Evolutionary conservation across 2,329 filamentous ascomycete genomes (phyloP).

Genomic region (Exophiala sp.): DNA sequence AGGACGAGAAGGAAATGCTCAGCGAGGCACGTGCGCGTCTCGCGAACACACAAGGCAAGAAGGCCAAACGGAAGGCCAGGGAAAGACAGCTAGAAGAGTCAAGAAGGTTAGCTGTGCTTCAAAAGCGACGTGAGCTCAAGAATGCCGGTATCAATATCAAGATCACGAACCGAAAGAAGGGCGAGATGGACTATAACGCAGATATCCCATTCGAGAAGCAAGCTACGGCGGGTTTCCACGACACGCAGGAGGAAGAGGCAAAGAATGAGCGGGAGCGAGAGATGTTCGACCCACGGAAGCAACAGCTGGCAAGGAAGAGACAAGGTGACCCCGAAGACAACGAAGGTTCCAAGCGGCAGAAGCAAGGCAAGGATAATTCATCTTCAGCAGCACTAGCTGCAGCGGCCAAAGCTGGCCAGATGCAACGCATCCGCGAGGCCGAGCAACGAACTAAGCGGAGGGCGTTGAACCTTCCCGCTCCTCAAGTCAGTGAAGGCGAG

Average conservation of each 20-base stretch:
- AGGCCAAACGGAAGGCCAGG: constrained; percentile 94
- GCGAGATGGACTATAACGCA: constrained; percentile 99
- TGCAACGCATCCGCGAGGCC: constrained; percentile 91
- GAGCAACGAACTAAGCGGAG: constrained; percentile 94
- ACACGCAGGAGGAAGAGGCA: constrained; percentile 77
- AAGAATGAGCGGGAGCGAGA: constrained; percentile 80
- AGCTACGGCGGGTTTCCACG: constrained; percentile 83
- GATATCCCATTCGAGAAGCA: constrained; percentile 98
- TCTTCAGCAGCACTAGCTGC: constrained; percentile 77
- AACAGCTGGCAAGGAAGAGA: constrained; percentile 85
- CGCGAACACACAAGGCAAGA: constrained; percentile 97
- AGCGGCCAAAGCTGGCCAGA: constrained; percentile 86
- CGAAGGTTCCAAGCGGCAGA: constrained; percentile 74
- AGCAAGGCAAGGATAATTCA: constrained; percentile 73
- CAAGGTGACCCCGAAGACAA: constrained; percentile 88
- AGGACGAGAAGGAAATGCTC: constrained; percentile 99
- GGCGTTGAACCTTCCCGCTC: constrained; percentile 75
- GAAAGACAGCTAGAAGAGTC: constrained; percentile 96
- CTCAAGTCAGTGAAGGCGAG: constrained; percentile 89
- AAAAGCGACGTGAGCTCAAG: constrained; percentile 95
- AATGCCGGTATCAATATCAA: constrained; percentile 98
- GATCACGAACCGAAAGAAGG: constrained; percentile 82
- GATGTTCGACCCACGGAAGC: constrained; percentile 87
- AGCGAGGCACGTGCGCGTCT: constrained; percentile 94
- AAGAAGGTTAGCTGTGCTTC: constrained; percentile 78